phyloP scores from a whole-genome alignment of 257 asterid genomes.

The Haberlea rhodopensis region DNA sequence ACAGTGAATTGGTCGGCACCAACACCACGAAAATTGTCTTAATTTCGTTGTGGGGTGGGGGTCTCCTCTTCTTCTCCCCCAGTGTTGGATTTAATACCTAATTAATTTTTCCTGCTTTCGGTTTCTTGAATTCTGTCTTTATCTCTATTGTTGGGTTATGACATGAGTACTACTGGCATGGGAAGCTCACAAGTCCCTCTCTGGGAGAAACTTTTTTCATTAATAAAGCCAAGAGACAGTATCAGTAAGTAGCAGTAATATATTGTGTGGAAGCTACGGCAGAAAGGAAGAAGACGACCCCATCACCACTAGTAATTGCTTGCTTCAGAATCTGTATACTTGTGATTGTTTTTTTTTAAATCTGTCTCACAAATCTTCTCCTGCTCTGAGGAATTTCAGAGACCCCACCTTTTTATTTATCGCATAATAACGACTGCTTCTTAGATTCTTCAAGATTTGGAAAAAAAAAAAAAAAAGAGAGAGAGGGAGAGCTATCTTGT shows the following conservation, averaged over 20 bases:
- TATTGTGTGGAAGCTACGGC: slow-evolving; percentile 28
- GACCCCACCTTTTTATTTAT: slow-evolving; percentile 42
- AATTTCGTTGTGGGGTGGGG: slow-evolving; percentile 25
- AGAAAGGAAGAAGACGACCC: slow-evolving; percentile 18
- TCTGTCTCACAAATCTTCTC: slow-evolving; percentile 28
- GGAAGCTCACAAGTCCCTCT: slow-evolving; percentile 33
- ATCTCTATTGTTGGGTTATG: slow-evolving; percentile 23
- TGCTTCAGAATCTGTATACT: slow-evolving; percentile 18
- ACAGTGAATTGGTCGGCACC: slow-evolving; percentile 3
- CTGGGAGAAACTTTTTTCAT: slow-evolving; percentile 30
- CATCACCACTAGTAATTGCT: slow-evolving; percentile 8
- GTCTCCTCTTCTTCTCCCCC: slow-evolving; percentile 12
- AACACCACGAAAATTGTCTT: slow-evolving; percentile 12
- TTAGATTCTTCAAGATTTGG: slow-evolving; percentile 28
- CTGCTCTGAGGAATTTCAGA: slow-evolving; percentile 46
- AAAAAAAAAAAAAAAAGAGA: too few relatives aligned
- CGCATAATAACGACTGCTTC: slow-evolving; percentile 12
- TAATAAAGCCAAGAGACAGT: slow-evolving; percentile 34
- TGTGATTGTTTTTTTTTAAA: neutral
- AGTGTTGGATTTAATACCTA: neutral
- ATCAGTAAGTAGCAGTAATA: slow-evolving; percentile 26
- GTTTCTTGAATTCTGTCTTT: slow-evolving; percentile 19
- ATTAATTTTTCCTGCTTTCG: neutral
- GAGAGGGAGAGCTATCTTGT: slow-evolving; percentile 7
- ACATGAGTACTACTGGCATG: slow-evolving; percentile 32